Evolutionary conservation across 352 stramenopile species (phyloP), one percentile per base, ranked within the genome.

Genomic region (Globisporangium lucens): DNA sequence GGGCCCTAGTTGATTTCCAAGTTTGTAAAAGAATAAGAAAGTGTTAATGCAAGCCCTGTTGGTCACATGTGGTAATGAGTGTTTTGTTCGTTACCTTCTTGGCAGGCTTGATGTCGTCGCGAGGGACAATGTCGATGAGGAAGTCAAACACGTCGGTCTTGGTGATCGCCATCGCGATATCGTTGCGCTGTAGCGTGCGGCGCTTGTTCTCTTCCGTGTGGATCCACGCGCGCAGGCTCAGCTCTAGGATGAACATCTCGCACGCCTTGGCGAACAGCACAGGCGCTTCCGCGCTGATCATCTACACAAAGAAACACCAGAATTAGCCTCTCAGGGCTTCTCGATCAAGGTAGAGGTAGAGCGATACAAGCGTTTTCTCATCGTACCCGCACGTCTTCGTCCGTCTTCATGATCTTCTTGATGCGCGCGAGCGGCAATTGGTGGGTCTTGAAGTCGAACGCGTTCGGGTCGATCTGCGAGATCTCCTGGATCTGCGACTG

Each of bases 391-490:
- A 98, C 88, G 73, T 98, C 91, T 67, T 98, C 93, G 75, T 98
- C 93, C 56, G 91, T 94, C 78, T 97, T 97, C 93, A 98, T 98
- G 78, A 98, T 98, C 71, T 97, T 97, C 82, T 98, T 98, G 69
- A 98, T 97, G 59, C 93, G 88, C 59, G 93, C 92, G 64, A 98
- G 88, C 35, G 93, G 92, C 47, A 98, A 79, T 61, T 97, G 87
- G 70, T 96, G 83, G 68, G 83, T 93, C 76, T 94, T 93, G 62
- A 96, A 95, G 70, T 96, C 89, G 65, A 93, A 92, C 38, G 82
- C 72, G 71, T 87, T 90, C 27, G 85, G 81, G 75, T 95, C 85
- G 53, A 96, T 89, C 75, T 96, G 82, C 6, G 85, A 91, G 67
- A 97, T 96, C 69, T 95, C 89, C 57, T 92, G 78, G 72, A 95